Evolutionary conservation across 1,284 basidiomycete genomes (phyloP).

Genomic region (Singerocomus rubriflavus): DNA sequence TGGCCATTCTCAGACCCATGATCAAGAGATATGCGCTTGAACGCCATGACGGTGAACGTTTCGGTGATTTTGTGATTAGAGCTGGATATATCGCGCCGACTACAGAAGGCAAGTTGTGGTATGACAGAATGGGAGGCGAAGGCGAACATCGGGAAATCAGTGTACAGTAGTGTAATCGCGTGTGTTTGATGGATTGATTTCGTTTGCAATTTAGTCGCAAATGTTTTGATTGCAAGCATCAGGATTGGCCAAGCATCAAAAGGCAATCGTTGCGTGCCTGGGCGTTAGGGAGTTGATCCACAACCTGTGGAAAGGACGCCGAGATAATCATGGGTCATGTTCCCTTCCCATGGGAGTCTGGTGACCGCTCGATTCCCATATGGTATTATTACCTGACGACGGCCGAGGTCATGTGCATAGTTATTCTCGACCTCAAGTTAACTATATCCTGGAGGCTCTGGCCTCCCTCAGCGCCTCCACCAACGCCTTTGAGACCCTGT

Average conservation of each 20-base stretch:
- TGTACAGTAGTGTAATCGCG: neutral
- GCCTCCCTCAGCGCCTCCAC: slow-evolving; percentile 59
- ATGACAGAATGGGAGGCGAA: slow-evolving; percentile 76
- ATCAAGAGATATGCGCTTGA: slow-evolving; percentile 93
- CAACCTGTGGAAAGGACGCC: neutral
- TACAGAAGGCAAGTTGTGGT: slow-evolving; percentile 77
- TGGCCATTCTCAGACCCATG: slow-evolving; percentile 87
- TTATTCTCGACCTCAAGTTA: neutral
- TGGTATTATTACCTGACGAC: neutral
- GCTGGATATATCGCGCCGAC: slow-evolving; percentile 83
- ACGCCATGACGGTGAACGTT: slow-evolving; percentile 85
- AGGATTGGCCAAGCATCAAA: too few species aligned
- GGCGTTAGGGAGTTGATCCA: neutral
- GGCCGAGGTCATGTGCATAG: neutral
- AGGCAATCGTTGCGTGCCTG: too few species aligned
- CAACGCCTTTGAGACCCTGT: slow-evolving; percentile 69
- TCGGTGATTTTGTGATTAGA: slow-evolving; percentile 94
- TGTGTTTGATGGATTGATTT: neutral
- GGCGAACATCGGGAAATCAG: slow-evolving; percentile 42
- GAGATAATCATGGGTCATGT: neutral
- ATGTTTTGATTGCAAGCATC: neutral
- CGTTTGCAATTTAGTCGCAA: neutral
- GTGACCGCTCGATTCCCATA: neutral
- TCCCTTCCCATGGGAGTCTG: neutral
- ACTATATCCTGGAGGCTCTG: slow-evolving; percentile 26